phyloP scores from a whole-genome alignment of 768 basidiomycete species.

The Suillus alpinus region DNA sequence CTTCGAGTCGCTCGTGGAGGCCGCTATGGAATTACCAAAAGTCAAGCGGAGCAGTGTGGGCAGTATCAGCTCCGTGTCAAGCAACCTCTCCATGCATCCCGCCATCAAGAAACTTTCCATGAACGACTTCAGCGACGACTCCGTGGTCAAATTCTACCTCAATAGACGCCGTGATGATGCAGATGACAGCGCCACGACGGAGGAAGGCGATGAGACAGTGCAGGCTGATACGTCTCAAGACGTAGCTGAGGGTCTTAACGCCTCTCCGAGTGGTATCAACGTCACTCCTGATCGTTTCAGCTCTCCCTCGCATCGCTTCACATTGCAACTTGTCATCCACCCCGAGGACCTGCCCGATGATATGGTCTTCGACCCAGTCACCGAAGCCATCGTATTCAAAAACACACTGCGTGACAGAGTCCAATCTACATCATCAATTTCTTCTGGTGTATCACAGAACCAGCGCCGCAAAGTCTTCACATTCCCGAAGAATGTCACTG shows the following conservation, averaged over 20 bases:
- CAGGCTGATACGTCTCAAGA: constrained; percentile 35
- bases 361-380: constrained; percentile 90
- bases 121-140: constrained; percentile 98
- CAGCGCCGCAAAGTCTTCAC: constrained; percentile 81
- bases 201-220: constrained; percentile 42
- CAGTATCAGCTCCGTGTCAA: constrained; percentile 90
- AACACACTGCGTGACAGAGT: constrained; percentile 60
- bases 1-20: constrained; percentile 82
- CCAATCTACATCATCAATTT: constrained; percentile 38
- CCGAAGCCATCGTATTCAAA: constrained; percentile 92
- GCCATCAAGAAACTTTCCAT: constrained; percentile 92
- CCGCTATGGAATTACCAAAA: constrained; percentile 76
- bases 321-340: constrained; percentile 83
- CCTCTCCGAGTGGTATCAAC: constrained; percentile 32
- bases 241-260: constrained; percentile 24
- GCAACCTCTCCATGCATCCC: constrained; percentile 91
- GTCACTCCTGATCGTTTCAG: constrained; percentile 72
- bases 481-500: constrained; percentile 92
- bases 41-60: constrained; percentile 93
- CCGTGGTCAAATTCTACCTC: constrained; percentile 94
- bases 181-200: constrained; percentile 46
- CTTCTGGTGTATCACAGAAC: constrained; percentile 55
- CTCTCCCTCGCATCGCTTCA: constrained; percentile 82
- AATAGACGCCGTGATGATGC: constrained; percentile 55
- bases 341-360: constrained; percentile 91